phyloP scores from a whole-genome alignment of 1,284 basidiomycete genomes.

The Naganishia cerealis region DNA sequence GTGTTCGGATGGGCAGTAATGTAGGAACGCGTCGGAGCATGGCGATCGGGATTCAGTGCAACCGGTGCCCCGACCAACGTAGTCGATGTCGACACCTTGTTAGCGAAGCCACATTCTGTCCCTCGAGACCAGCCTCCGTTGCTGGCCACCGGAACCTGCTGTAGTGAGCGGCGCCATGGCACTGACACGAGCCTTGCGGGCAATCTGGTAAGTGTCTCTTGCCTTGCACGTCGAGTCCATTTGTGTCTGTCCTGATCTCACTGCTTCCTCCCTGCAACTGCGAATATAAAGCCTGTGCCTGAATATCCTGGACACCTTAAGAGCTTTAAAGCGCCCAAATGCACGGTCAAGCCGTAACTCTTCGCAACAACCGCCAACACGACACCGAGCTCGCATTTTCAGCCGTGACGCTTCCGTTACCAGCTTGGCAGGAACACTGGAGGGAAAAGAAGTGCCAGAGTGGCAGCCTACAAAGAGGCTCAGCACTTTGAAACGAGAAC shows the following conservation, averaged over 20 bases:
- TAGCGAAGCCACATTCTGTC: background rate
- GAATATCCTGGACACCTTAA: conserved; percentile 18
- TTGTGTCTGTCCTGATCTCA: background rate
- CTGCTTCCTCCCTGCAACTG: background rate
- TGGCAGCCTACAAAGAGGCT: conserved; percentile 22
- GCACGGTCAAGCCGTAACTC: background rate
- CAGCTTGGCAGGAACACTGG: background rate
- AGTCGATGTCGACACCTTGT: background rate
- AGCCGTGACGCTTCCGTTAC: background rate
- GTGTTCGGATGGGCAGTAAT: no score
- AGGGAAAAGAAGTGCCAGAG: background rate
- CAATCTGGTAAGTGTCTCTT: conserved; percentile 5
- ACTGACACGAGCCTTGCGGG: background rate
- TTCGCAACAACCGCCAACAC: background rate
- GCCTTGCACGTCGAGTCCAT: background rate
- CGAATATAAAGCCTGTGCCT: conserved; percentile 5
- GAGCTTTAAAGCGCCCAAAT: conserved; percentile 15
- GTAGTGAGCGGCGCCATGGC: background rate
- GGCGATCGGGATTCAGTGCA: background rate
- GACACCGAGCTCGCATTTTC: background rate
- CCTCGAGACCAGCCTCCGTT: background rate
- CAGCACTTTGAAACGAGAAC: conserved; percentile 3
- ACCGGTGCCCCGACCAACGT: background rate
- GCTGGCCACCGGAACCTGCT: background rate
- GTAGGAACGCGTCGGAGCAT: no score